Percentiles rank a stretch among this genome's conserved stretches.
Evolutionary conservation across 345 rosid genomes (phyloP).

Genomic region (Streptanthus diversifolius): DNA sequence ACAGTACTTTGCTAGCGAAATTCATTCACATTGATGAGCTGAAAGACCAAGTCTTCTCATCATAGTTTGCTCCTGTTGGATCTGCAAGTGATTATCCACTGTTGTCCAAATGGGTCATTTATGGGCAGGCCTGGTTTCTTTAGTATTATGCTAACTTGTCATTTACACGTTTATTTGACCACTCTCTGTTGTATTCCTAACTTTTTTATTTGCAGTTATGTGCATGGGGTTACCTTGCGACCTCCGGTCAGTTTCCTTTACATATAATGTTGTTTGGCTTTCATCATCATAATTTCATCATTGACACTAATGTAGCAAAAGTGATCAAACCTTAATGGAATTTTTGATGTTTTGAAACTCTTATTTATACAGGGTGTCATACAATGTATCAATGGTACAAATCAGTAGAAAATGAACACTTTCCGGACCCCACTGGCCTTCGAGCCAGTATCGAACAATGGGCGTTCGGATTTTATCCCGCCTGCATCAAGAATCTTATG

Average conservation of each 20-base stretch:
- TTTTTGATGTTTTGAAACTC: not conserved
- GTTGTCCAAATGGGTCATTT: constrained; percentile 90
- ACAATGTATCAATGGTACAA: constrained; percentile 87
- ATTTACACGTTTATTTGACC: not conserved
- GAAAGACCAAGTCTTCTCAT: constrained; percentile 84
- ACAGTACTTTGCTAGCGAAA: constrained; percentile 64
- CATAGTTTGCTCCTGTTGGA: constrained; percentile 99
- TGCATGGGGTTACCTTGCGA: too few species aligned
- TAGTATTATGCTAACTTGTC: not conserved
- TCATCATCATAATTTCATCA: not conserved
- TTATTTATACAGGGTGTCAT: constrained; percentile 62
- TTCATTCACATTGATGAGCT: constrained; percentile 67
- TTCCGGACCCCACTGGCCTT: constrained; percentile 96
- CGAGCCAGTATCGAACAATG: constrained; percentile 87
- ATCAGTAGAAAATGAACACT: constrained; percentile 78
- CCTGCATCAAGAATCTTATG: constrained; percentile 94
- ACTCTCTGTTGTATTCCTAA: not conserved
- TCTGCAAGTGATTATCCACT: constrained; percentile 96
- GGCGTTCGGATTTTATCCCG: constrained; percentile 92
- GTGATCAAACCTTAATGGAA: not conserved
- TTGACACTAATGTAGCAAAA: not conserved
- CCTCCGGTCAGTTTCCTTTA: too few species aligned
- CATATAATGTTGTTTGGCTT: too few species aligned
- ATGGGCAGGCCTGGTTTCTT: constrained; percentile 66
- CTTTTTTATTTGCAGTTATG: constrained; percentile 13